Evolutionary conservation across 2,329 filamentous ascomycete genomes (phyloP), one percentile per base, ranked within the genome.

Genomic region (Fusarium dlaminii): DNA sequence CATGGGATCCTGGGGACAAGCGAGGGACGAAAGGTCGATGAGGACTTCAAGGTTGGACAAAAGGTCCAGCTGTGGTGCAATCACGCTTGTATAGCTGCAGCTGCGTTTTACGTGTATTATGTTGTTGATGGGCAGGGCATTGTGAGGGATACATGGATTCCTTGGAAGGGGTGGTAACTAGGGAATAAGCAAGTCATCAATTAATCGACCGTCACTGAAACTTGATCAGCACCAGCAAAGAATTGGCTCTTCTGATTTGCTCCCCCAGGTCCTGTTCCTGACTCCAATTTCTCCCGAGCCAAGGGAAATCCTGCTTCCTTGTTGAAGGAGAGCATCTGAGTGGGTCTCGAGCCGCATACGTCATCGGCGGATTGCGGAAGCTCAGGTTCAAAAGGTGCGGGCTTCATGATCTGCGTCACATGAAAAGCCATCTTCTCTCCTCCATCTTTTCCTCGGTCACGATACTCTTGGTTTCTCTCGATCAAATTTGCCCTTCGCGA

Each of bases 61-160:
- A 75, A 75, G 52, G 75, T 83, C 18, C 60, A 76, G 24, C 55
- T 84, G 22, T 78, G 77, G 59, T 77, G 77, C 29, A 79, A 82
- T 48, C 82, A 84, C 58, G 75, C 78, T 2, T 84, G 82, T 60
- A 84, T 84, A 22, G 82, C 82, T 3, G 82, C 82, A 1, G 80
- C 82, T 5, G 78, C 81, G 27, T 83, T 81, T 61, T 75, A 79
- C 32, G 80, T 78, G 18, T 83, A 81, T 59, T 84, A 79, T 65
- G 79, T 84, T 8, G 80, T 80, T 9, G 82, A 84, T 55, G 80
- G 79, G 43, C 54, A 81, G 10, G 79, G 83, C 40, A 65, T 81
- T 12, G 79, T 83, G 8, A 70, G 52, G 43, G 81, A 83, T 24
- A 74, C 80, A 17, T 83, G 81, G 82, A 63, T 82, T 42, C 82